These are phyloP conservation scores for Ophiostoma himal-ulmi DNA, from an alignment of 2,329 filamentous ascomycete species.

Conservation along the genomic window DNA sequence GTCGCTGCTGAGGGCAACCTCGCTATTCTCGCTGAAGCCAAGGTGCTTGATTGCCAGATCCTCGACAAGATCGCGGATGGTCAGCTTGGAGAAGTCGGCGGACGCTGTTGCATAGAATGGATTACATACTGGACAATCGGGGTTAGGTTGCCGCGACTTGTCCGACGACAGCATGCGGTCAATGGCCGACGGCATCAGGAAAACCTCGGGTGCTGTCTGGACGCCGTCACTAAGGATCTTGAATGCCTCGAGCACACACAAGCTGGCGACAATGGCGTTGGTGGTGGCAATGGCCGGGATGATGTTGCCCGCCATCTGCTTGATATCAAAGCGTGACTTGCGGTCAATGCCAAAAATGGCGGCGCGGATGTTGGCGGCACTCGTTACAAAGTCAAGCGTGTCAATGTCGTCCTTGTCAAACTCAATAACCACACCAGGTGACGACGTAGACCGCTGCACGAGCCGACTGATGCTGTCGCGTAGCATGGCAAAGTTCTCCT, in stretches of 20 bases:
- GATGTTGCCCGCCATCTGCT: constrained; percentile 99
- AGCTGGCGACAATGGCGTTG: constrained; percentile 88
- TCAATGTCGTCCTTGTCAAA: constrained; percentile 98
- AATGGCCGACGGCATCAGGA: constrained; percentile 63
- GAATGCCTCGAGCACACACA: constrained; percentile 88
- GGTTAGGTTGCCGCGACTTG: constrained; percentile 60
- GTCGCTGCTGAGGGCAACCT: constrained; percentile 72
- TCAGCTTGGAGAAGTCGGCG: constrained; percentile 66
- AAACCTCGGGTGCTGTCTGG: constrained; percentile 49
- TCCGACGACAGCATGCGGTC: constrained; percentile 56
- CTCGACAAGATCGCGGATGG: constrained; percentile 72
- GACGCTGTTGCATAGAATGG: constrained; percentile 58
- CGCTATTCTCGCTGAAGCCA: constrained; percentile 64
- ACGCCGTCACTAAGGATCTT: constrained; percentile 63
- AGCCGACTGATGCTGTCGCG: constrained; percentile 74
- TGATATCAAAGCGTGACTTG: constrained; percentile 92
- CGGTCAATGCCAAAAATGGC: constrained; percentile 80
- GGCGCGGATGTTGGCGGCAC: constrained; percentile 84
- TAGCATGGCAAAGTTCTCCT: constrained; percentile 82
- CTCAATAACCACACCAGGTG: constrained; percentile 55
- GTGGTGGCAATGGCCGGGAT: constrained; percentile 98
- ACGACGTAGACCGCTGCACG: constrained; percentile 54
- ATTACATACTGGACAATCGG: constrained; percentile 76
- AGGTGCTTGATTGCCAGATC: constrained; percentile 63
- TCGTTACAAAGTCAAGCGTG: constrained; percentile 88